Base-by-base conservation (phyloP, 1,284 basidiomycete species). In the Sphaerobolus stellatus region DNA sequence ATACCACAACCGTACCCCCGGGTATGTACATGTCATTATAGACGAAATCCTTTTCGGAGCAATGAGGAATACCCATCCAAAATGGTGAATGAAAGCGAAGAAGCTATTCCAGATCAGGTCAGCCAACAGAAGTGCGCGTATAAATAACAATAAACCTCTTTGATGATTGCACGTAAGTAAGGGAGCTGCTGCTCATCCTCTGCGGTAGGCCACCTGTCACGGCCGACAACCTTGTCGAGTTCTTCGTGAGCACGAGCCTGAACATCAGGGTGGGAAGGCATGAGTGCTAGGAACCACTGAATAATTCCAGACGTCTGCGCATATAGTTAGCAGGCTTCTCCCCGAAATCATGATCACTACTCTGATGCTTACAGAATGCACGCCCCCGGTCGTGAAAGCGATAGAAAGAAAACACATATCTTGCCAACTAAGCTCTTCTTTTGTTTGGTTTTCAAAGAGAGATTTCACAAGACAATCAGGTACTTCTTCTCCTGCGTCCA, bases 381-480 rank as follows among this genome's bases (percentile, higher is more conserved):
- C 71, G 30, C 76, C 76, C 4, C 75, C 74, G 18, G 73, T 67
- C 41, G 68, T 73, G 51, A 76, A 75, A 11, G 68, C 74, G n/a
- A 71, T 68, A 7, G 67, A 58, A 7, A 76, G 61, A 56, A 76
- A 71, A 45, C 68, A 68, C 52, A 74, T 68, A 58, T 76, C 75
- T 22, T 67, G 57, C 59, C 67, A 66, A 51, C 71, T 70, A 24
- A 77, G 64, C 16, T 66, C 59, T 54, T 76, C 75, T 16, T 67
- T 61, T 29, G 73, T 67, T 41, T 65, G 65, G 22, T 58, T 59
- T 44, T 67, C 57, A 13, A 76, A 57, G 31, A 77, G 62, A 14
- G 69, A 71, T 59, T 73, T 76, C 0, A 70, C 75, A 3, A 74
- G 57, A 56, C 72, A 74, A 52, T 74, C 70, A 1, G 73, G 71